Base-by-base conservation (phyloP, 805 yeast genomes). In the Ogataea nitratoaversa region DNA sequence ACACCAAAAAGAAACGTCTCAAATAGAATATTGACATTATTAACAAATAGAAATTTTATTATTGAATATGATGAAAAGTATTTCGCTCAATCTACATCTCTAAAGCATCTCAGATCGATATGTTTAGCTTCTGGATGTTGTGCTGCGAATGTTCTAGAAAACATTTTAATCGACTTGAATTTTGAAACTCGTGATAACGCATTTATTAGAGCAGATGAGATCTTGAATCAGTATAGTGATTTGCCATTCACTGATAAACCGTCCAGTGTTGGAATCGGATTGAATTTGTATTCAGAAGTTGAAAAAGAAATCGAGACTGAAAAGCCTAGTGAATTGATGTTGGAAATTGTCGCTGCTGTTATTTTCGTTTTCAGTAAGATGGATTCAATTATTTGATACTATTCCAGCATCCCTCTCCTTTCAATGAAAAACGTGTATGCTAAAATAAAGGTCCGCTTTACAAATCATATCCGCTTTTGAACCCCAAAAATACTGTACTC, bases 71-170 rank as follows among this genome's bases (percentile, higher is more conserved):
- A 79, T 28, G 74, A 75, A 32, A 76, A 74, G 48, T 84, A 76
- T 57, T 86, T 87, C 63, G 85, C 95, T 6, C 76, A 73, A 20
- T 71, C 74, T 11, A 74, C 84, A 1, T 77, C 83, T 30, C 84
- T 76, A 67, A 77, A 81, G 50, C 71, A 77, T 56, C 71, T 93
- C 41, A 78, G 99, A 55, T 74, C 95, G 4, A 71, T 93, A 32
- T 74, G 93, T 19, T 74, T 93, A 49, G 87, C 88, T 16, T 82
- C 90, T 53, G 95, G 95, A 14, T 79, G 96, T 16, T 88, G 87
- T 59, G 97, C 98, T 22, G 99, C 97, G 32, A 93, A 89, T 60
- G 99, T 93, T 11, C 74, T 93, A 52, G 99, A 93, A 54, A 93
- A 91, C 58, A 91, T 88, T 3, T 70, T 90, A 43, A 70, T 79